Percentiles rank a stretch among this genome's conserved stretches.
These are phyloP conservation scores for Apiospora phragmitis DNA, from an alignment of 2,329 filamentous ascomycete genomes.

Conservation along the genomic window DNA sequence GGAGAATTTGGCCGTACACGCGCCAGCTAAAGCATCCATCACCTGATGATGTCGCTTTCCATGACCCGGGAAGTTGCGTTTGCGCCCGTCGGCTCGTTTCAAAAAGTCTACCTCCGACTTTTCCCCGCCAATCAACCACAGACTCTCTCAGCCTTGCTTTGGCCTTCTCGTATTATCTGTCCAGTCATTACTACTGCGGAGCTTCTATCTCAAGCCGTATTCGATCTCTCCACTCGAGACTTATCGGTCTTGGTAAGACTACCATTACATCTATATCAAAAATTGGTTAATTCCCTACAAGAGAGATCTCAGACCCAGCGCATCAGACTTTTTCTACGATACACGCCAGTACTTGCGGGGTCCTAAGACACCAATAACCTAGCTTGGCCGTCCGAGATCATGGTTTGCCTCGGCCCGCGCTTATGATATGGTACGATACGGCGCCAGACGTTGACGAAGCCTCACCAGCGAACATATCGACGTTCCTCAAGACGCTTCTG, in stretches of 20 bases:
- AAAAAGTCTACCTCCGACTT: neutral
- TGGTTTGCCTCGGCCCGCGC: neutral
- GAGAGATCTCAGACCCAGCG: neutral
- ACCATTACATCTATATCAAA: neutral
- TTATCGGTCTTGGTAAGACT: neutral
- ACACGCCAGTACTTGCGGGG: neutral
- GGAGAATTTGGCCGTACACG: neutral
- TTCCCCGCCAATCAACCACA: slow-evolving; percentile 1
- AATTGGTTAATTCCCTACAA: no score
- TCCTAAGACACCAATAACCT: neutral
- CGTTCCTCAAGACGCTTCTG: neutral
- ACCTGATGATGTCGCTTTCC: neutral
- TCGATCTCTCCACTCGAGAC: neutral
- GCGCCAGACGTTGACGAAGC: neutral
- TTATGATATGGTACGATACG: neutral
- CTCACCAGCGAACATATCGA: neutral
- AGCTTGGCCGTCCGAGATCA: neutral
- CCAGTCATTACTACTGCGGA: neutral
- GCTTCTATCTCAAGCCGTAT: neutral
- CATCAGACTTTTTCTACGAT: neutral
- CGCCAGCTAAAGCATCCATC: slow-evolving; percentile 2
- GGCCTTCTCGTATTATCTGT: neutral
- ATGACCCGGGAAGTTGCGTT: neutral
- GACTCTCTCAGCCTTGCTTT: neutral
- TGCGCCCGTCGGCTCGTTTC: slow-evolving; percentile 3